These are phyloP conservation scores for Coemansia sp. DNA, from an alignment of 192 early-diverging fungal species.

Conservation along the genomic window DNA sequence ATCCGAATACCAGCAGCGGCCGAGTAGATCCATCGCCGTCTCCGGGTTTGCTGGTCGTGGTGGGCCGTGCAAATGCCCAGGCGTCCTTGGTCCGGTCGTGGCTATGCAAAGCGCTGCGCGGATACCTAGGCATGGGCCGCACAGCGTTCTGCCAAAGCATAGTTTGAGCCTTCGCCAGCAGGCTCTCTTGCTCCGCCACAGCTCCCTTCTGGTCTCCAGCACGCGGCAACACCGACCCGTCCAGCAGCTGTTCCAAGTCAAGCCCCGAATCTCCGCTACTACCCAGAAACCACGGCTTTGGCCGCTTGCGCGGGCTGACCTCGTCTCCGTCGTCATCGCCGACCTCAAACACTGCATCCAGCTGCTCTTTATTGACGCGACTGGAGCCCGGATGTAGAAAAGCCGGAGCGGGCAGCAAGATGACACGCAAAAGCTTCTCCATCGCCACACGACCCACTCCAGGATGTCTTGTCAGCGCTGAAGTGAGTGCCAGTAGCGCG, in stretches of 20 bases:
- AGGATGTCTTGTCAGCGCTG: not conserved
- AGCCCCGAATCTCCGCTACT: not conserved
- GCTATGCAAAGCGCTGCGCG: conserved; percentile 31
- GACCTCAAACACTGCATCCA: conserved; percentile 10
- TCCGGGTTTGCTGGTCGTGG: not conserved
- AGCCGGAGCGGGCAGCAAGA: conserved; percentile 1
- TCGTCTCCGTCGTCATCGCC: not conserved
- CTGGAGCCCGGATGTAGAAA: not conserved
- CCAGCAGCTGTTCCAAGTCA: not conserved
- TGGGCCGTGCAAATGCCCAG: conserved; percentile 30
- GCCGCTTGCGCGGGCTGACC: not conserved
- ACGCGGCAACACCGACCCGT: not conserved
- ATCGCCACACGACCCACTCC: conserved; percentile 26
- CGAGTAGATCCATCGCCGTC: not conserved
- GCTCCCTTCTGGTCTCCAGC: not conserved
- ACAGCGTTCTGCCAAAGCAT: conserved; percentile 53
- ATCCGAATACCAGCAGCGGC: conserved; percentile 21
- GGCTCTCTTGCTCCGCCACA: not conserved
- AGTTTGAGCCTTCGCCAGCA: conserved; percentile 20
- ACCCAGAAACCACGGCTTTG: not conserved
- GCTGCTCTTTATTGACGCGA: not conserved
- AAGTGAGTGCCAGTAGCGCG: conserved; percentile 21
- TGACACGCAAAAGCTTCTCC: conserved; percentile 22
- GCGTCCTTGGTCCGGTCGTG: conserved; percentile 34
- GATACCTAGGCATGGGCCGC: conserved; percentile 46